phyloP scores from a whole-genome alignment of 257 asterid species.

The Solanum clarkiae region DNA sequence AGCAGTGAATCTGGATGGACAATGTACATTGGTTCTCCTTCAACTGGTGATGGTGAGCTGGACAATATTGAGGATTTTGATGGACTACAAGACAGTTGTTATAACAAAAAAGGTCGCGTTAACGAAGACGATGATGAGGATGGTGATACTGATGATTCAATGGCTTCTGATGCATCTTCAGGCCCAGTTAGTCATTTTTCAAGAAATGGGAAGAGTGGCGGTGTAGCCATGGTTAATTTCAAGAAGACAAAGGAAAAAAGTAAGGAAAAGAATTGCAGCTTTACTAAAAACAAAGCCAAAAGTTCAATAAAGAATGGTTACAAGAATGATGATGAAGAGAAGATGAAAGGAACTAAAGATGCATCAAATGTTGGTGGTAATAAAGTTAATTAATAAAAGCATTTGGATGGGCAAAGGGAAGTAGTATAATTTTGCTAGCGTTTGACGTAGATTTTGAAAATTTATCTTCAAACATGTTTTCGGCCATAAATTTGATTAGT shows the following conservation, averaged over 20 bases:
- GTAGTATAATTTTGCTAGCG: not conserved
- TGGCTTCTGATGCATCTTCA: slow-evolving; percentile 38
- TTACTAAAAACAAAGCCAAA: not conserved
- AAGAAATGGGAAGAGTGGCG: not conserved
- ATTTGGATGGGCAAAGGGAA: not conserved
- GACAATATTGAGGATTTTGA: not conserved
- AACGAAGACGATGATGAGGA: not conserved
- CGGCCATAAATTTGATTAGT: too few relatives aligned
- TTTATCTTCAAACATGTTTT: not conserved
- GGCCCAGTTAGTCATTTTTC: not conserved
- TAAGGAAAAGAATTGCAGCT: not conserved
- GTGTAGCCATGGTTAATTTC: not conserved
- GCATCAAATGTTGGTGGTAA: not conserved
- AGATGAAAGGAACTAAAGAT: not conserved
- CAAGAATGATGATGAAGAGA: not conserved
- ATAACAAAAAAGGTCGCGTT: not conserved
- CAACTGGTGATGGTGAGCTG: not conserved
- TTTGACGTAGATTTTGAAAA: not conserved
- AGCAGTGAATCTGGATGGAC: slow-evolving; percentile 46
- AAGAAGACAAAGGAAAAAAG: not conserved
- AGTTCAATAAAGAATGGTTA: not conserved
- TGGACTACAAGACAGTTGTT: not conserved
- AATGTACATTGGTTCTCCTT: slow-evolving; percentile 31
- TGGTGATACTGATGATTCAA: slow-evolving; percentile 18
- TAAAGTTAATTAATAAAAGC: not conserved